Base-by-base conservation (phyloP, 2,329 filamentous ascomycete species). In the Akanthomyces uredinophilus region DNA sequence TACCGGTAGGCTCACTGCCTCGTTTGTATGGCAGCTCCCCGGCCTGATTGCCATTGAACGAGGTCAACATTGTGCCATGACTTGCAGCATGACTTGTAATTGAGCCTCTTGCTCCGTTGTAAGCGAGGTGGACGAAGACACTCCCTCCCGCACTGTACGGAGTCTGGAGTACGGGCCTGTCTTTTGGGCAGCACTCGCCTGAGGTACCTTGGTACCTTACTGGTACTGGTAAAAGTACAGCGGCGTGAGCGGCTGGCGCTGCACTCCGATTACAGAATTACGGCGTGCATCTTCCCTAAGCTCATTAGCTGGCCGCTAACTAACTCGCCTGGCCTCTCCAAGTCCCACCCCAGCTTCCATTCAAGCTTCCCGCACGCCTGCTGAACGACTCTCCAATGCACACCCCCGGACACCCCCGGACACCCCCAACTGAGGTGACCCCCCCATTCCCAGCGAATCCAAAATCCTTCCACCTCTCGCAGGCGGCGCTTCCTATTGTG, bases 401-500 rank as follows among this genome's bases (percentile, higher is more conserved):
- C 43, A 49, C 52, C 14, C 49, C 52, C 32, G 24, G 10, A n/a
- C n/a, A n/a, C 29, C 55, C 32, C 44, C 55, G 13, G 10, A 47
- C 46, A 46, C 35, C 29, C 41, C 41, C 22, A 55, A 55, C 52
- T 55, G 37, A 41, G 39, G 37, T 27, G 32, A 43, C 13, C 14
- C 46, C 46, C 55, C 56, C 56, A 24, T 27, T 20, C 47, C 35
- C 46, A 37, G 43, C 29, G 29, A 32, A 59, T 43, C 47, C 56
- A 35, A 29, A 59, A 41, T 60, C 56, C 56, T 60, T 60, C 47
- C 44, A 22, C 22, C 37, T 60, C 47, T 44, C 16, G 56, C 47
- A 22, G 52, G 35, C 56, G 46, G 47, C 47, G 35, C 47, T 60
- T 50, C 46, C 43, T 44, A 59, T 49, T 59, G 56, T 51, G 47